phyloP scores from a whole-genome alignment of 2,329 filamentous ascomycete species.

The Xylogone sp. region DNA sequence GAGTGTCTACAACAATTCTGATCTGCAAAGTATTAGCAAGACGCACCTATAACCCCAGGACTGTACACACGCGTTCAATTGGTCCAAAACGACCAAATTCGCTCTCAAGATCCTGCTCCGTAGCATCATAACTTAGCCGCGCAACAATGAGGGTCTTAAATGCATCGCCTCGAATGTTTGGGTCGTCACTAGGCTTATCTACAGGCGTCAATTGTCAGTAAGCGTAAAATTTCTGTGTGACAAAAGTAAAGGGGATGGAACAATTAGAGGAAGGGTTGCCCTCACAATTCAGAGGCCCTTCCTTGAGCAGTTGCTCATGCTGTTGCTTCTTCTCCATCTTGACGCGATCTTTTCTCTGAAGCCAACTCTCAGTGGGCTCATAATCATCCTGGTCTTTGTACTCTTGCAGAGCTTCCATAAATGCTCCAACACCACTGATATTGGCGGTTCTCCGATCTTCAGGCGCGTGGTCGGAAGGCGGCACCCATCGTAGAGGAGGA shows the following conservation, averaged over 20 bases:
- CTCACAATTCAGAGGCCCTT: slow-evolving; percentile 27
- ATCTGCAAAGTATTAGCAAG: slow-evolving; percentile 52
- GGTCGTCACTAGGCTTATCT: slow-evolving; percentile 82
- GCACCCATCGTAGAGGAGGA: slow-evolving; percentile 85
- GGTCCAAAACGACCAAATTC: slow-evolving; percentile 93
- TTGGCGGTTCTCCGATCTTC: slow-evolving; percentile 74
- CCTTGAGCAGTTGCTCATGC: slow-evolving; percentile 47
- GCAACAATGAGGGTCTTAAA: slow-evolving; percentile 95
- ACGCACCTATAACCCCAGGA: not conserved
- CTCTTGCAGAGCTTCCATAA: slow-evolving; percentile 67
- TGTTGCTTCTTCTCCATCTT: slow-evolving; percentile 74
- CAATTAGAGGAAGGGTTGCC: slow-evolving; percentile 18
- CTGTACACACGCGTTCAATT: slow-evolving; percentile 73
- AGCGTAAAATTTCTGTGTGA: slow-evolving; percentile 1
- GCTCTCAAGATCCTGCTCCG: slow-evolving; percentile 83
- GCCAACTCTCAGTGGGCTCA: slow-evolving; percentile 85
- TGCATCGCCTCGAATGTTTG: slow-evolving; percentile 86
- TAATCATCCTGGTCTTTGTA: slow-evolving; percentile 78
- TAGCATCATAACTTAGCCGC: slow-evolving; percentile 83
- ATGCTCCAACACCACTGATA: slow-evolving; percentile 71
- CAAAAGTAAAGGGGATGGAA: slow-evolving; percentile 18
- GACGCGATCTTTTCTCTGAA: slow-evolving; percentile 80
- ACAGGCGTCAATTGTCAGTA: slow-evolving; percentile 16
- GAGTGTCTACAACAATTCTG: slow-evolving; percentile 77
- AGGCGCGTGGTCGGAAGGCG: slow-evolving; percentile 76